Evolutionary conservation across 2,329 filamentous ascomycete genomes (phyloP).

Genomic region (Hypoxylon sp.): DNA sequence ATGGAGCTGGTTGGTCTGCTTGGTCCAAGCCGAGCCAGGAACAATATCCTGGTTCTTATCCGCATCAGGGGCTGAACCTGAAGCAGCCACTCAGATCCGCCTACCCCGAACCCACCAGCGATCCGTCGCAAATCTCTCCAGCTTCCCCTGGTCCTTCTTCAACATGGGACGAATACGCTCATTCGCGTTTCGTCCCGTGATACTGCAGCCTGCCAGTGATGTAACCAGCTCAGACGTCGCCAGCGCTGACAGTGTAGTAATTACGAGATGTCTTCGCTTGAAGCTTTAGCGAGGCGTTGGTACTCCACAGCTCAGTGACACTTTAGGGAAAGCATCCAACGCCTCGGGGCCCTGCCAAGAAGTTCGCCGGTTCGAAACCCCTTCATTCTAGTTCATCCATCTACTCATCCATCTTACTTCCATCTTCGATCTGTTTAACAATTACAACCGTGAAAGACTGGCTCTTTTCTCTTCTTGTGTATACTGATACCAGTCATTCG

Average conservation of each 20-base stretch:
- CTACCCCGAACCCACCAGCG: slow-evolving; percentile 29
- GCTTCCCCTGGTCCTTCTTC: slow-evolving; percentile 1
- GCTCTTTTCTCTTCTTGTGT: slow-evolving; percentile 20
- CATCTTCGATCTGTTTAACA: slow-evolving; percentile 20
- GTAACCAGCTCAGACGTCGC: slow-evolving; percentile 39
- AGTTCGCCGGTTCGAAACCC: slow-evolving; percentile 14
- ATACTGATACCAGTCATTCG: slow-evolving; percentile 8
- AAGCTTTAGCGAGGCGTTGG: slow-evolving; percentile 27
- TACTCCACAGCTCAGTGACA: slow-evolving; percentile 23
- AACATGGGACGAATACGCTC: slow-evolving; percentile 35
- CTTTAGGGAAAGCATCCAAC: slow-evolving; percentile 28
- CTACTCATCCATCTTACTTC: slow-evolving; percentile 8
- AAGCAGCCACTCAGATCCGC: slow-evolving; percentile 41
- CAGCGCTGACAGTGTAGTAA: slow-evolving; percentile 20
- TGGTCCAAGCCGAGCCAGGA: slow-evolving; percentile 27
- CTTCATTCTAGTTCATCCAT: slow-evolving; percentile 28
- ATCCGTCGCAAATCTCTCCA: slow-evolving; percentile 36
- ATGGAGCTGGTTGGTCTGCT: slow-evolving; percentile 23
- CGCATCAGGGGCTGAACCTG: slow-evolving; percentile 42
- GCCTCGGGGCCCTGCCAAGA: slow-evolving; percentile 42
- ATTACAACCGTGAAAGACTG: slow-evolving; percentile 9
- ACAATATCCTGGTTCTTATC: slow-evolving; percentile 28
- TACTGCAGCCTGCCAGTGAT: slow-evolving; percentile 33
- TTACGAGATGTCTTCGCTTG: slow-evolving; percentile 26
- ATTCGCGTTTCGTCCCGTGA: slow-evolving; percentile 38